These are phyloP conservation scores for Aureobasidium sp. DNA, from an alignment of 2,329 filamentous ascomycete species.

Conservation along the genomic window DNA sequence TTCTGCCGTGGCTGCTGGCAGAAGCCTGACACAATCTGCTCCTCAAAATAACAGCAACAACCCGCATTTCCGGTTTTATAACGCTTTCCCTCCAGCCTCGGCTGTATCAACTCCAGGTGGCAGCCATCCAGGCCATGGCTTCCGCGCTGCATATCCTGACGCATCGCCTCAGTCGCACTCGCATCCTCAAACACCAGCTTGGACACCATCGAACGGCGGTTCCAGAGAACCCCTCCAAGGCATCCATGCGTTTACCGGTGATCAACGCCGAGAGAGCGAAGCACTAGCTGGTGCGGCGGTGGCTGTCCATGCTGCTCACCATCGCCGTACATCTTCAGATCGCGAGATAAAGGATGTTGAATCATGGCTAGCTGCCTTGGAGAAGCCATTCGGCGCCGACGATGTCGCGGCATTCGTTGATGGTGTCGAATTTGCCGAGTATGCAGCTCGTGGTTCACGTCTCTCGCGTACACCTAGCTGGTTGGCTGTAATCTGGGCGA, in stretches of 20 bases:
- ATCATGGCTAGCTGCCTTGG: constrained; percentile 30
- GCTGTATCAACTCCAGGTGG: not conserved
- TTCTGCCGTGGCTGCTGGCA: constrained; percentile 22
- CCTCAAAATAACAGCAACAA: constrained; percentile 14
- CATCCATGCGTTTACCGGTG: constrained; percentile 45
- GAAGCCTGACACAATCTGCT: constrained; percentile 14
- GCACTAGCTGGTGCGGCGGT: constrained; percentile 16
- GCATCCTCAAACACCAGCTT: constrained; percentile 10
- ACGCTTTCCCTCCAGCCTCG: not conserved
- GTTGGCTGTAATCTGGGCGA: not conserved
- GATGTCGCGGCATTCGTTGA: constrained; percentile 36
- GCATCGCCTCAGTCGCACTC: constrained; percentile 6
- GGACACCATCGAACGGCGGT: not conserved
- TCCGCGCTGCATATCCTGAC: constrained; percentile 9
- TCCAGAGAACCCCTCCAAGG: constrained; percentile 16
- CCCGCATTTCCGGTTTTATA: constrained; percentile 3
- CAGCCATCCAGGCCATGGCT: not conserved
- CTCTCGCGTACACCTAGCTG: not conserved
- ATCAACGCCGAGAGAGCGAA: constrained; percentile 10
- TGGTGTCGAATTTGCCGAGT: constrained; percentile 31
- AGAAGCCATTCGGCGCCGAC: constrained; percentile 33
- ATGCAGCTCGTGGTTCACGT: constrained; percentile 19
- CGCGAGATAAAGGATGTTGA: constrained; percentile 27
- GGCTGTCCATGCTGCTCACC: not conserved
- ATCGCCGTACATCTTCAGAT: constrained; percentile 15